Evolutionary conservation across 148 eudicot genomes (phyloP).

Genomic region (Dianthus caryophyllus): DNA sequence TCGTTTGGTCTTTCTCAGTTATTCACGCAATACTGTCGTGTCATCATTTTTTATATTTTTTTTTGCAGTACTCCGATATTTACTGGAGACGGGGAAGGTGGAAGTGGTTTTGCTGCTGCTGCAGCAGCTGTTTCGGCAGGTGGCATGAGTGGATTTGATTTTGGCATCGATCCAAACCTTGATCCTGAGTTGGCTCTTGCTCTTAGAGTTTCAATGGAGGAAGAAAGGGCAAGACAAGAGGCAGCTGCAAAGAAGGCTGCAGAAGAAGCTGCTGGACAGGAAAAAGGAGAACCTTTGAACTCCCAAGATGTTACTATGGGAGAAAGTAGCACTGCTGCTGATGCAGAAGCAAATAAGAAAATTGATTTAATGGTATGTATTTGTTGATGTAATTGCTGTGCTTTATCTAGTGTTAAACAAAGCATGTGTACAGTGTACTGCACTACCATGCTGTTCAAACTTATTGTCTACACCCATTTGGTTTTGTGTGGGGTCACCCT

Average conservation of each 20-base stretch:
- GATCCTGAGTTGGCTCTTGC: conserved; percentile 99
- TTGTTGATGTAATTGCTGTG: not conserved
- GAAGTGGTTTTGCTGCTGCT: conserved; percentile 92
- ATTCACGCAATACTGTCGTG: too few species aligned
- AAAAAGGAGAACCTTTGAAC: conserved; percentile 54
- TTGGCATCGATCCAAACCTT: conserved; percentile 97
- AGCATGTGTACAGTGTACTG: not conserved
- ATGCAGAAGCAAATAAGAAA: conserved; percentile 58
- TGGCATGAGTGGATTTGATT: conserved; percentile 88
- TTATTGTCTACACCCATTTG: not conserved
- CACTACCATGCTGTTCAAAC: not conserved
- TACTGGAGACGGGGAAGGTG: conserved; percentile 95
- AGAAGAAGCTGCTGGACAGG: conserved; percentile 66
- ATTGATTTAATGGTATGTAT: conserved; percentile 37
- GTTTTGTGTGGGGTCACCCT: not conserved
- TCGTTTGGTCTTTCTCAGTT: not conserved
- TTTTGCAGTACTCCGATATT: conserved; percentile 79
- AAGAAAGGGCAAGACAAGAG: conserved; percentile 99
- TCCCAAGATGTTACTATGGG: conserved; percentile 81
- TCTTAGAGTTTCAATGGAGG: conserved; percentile 97
- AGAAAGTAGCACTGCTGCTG: conserved; percentile 52
- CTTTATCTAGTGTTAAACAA: not conserved
- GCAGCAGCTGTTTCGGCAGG: conserved; percentile 95
- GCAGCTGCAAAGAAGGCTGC: conserved; percentile 98
- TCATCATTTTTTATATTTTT: not conserved